Evolutionary conservation across 163 green algal species (phyloP).

Genomic region (Chlorella variabilis): DNA sequence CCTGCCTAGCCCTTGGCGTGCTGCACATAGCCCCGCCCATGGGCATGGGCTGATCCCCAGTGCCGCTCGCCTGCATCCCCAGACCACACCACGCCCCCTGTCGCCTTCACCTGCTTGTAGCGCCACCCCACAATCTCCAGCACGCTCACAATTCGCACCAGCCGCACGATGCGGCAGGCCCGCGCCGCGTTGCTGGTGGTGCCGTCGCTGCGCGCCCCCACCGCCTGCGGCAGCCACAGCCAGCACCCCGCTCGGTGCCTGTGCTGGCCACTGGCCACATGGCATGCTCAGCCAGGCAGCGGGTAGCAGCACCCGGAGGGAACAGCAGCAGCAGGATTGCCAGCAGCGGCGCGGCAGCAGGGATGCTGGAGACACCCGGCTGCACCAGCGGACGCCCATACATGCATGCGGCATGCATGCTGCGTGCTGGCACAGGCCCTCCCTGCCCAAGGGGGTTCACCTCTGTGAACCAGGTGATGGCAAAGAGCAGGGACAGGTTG

Average conservation of each 20-base stretch:
- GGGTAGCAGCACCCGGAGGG: no score
- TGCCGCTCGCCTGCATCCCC: no score
- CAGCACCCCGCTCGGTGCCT: no score
- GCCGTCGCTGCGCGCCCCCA: conserved; percentile 5
- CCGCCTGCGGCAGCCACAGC: not conserved
- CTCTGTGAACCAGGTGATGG: conserved; percentile 35
- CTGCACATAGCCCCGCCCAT: no score
- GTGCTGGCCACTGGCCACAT: no score
- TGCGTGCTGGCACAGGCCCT: not conserved
- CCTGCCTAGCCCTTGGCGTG: no score
- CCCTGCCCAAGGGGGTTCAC: no score
- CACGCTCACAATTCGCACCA: conserved; percentile 13
- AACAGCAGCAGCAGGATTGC: no score
- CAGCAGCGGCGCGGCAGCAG: no score
- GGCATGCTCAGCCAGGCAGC: no score
- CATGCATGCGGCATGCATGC: not conserved
- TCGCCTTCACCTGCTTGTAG: conserved; percentile 3
- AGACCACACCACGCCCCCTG: no score
- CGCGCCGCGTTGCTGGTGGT: conserved; percentile 14
- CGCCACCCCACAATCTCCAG: not conserved
- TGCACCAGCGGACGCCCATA: not conserved
- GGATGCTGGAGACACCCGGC: not conserved
- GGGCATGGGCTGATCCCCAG: no score
- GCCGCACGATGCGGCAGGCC: conserved; percentile 5
- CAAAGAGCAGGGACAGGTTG: conserved; percentile 28